Evolutionary conservation across 805 yeast genomes (phyloP), one percentile per base, ranked within the genome.

Genomic region (Barnettozyma pratensis): DNA sequence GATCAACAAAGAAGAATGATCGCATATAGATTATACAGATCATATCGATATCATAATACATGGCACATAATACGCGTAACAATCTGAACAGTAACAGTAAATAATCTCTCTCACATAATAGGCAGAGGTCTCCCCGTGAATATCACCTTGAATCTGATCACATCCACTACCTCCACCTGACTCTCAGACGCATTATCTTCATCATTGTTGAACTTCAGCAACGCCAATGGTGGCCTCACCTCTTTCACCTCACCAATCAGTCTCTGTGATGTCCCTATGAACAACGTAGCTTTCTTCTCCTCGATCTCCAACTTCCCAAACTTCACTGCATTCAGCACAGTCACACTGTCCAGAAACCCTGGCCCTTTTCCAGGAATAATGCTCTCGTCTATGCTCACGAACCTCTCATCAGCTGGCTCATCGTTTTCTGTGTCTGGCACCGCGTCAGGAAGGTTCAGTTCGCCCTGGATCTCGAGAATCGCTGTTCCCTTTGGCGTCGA

Each of bases 71-170:
- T 19, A 19, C 19, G 2, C 3, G 19, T 2, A 19, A 19, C 19
- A 19, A 19, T 19, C 19, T 19, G 34, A 32, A 26, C 19, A 26
- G 25, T 8, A 40, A 35, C 14, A 26, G 27, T 30, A 19, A 27
- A 31, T 19, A 36, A 38, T 6, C 4, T 10, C 40, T 6, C 7
- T 70, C 61, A 84, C 91, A 85, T 85, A 44, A 85, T 81, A 5
- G 95, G 95, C 44, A 87, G 68, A 0, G 95, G 94, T 53, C 95
- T 71, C 37, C 78, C 77, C 43, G 72, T 77, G 60, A 87, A 87
- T 7, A 83, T 71, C 19, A 85, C 64, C 58, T 83, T 84, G 52
- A 76, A 73, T 32, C 66, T 66, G 4, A 87, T 72, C 1, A 87
- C 66, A 60, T 85, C 92, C 8, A 81, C 65, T 55, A 85, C 65